phyloP scores from a whole-genome alignment of 306 rosid species.

The Fagus crenata region DNA sequence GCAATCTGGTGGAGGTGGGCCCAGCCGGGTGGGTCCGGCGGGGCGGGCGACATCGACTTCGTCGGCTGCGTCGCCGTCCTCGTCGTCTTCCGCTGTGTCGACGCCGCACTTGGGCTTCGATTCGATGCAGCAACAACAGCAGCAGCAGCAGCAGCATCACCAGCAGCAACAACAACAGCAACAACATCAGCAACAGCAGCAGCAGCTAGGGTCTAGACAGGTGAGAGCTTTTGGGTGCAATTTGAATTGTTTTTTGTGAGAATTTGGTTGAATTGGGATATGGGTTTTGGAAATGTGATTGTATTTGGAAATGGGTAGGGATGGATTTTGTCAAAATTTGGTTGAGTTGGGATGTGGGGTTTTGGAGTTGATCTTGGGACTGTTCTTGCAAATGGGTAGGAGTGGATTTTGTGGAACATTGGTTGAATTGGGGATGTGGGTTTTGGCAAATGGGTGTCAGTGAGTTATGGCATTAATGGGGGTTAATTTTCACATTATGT shows the following conservation, averaged over 20 bases:
- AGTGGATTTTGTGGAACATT: constrained; percentile 19
- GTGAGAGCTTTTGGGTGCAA: constrained; percentile 46
- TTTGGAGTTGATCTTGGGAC: constrained; percentile 20
- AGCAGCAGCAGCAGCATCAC: constrained; percentile 50
- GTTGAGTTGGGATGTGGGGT: constrained; percentile 24
- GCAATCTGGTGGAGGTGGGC: constrained; percentile 86
- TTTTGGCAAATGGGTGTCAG: constrained; percentile 7
- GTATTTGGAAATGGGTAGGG: constrained; percentile 9
- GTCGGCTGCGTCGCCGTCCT: constrained; percentile 79
- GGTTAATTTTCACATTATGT: not conserved
- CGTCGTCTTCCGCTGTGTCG: constrained; percentile 85
- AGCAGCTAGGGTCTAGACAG: constrained; percentile 80
- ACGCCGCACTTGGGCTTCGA: constrained; percentile 78
- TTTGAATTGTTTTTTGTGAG: constrained; percentile 22
- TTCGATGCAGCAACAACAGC: constrained; percentile 76
- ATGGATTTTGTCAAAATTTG: constrained; percentile 17
- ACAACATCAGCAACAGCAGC: constrained; percentile 66
- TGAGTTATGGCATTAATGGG: constrained; percentile 1
- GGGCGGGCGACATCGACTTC: constrained; percentile 76
- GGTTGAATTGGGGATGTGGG: constrained; percentile 7
- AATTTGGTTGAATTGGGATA: constrained; percentile 27
- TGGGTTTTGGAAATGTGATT: constrained; percentile 24
- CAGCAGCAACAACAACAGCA: constrained; percentile 65
- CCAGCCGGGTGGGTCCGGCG: constrained; percentile 75
- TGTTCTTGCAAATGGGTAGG: constrained; percentile 31